Evolutionary conservation across 2,329 filamentous ascomycete genomes (phyloP).

Genomic region (Lecanosticta acicola): DNA sequence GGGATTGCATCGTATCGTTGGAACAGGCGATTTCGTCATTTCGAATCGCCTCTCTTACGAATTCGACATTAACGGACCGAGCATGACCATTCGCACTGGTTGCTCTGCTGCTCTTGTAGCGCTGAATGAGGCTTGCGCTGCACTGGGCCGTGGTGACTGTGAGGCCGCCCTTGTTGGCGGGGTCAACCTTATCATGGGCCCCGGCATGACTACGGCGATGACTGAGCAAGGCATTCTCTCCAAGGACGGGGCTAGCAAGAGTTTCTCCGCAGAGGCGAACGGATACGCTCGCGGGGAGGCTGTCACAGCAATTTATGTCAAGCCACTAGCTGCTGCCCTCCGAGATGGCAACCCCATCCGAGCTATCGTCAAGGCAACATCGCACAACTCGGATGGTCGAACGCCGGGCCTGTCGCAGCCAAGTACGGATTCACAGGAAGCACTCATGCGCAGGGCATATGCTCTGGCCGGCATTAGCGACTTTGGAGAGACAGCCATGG

Average conservation of each 20-base stretch:
- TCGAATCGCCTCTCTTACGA: conserved; percentile 17
- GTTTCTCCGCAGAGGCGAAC: conserved; percentile 34
- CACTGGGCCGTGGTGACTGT: conserved; percentile 23
- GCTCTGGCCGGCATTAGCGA: conserved; percentile 17
- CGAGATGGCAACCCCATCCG: conserved; percentile 8
- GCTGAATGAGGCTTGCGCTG: conserved; percentile 28
- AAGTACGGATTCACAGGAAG: conserved; percentile 31
- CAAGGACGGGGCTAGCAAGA: neutral
- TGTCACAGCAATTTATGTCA: conserved; percentile 46
- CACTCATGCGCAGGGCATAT: conserved; percentile 35
- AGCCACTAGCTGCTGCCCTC: conserved; percentile 43
- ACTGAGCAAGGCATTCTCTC: conserved; percentile 2
- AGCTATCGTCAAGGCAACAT: conserved; percentile 6
- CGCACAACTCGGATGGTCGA: conserved; percentile 4
- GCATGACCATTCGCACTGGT: conserved; percentile 37
- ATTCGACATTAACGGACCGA: conserved; percentile 16
- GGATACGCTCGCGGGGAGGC: conserved; percentile 52
- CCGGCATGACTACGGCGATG: conserved; percentile 16
- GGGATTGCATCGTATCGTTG: neutral
- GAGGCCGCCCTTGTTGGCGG: conserved; percentile 13
- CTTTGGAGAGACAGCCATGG: conserved; percentile 6
- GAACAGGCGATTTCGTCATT: neutral
- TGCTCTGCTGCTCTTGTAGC: conserved; percentile 39
- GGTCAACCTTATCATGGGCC: conserved; percentile 22
- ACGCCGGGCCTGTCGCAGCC: conserved; percentile 40